phyloP scores from a whole-genome alignment of 257 asterid species.

The Solanum raphanifolium region DNA sequence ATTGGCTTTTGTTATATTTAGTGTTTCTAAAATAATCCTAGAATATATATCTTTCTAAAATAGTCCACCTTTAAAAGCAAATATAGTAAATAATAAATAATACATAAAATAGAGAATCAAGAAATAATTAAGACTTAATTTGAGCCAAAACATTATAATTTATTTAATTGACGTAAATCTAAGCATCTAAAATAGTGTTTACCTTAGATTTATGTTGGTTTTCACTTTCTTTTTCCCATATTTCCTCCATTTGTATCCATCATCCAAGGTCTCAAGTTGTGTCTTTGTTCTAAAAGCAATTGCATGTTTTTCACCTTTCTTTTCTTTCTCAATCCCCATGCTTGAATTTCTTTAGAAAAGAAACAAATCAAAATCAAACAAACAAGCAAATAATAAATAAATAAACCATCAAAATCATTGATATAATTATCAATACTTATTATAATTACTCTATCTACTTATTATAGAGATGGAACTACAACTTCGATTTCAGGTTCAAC shows the following conservation, averaged over 20 bases:
- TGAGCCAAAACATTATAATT: background rate
- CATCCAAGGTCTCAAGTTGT: slow-evolving; percentile 44
- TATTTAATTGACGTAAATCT: background rate
- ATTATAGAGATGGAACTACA: background rate
- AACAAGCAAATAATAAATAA: background rate
- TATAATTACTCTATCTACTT: background rate
- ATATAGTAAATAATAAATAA: background rate
- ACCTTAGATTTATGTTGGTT: slow-evolving; percentile 57
- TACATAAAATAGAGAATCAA: background rate
- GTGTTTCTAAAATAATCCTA: background rate
- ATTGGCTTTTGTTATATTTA: background rate
- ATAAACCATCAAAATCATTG: background rate
- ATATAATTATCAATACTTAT: background rate
- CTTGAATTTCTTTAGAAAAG: background rate
- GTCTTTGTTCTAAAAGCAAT: slow-evolving; percentile 42
- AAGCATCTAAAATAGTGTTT: background rate
- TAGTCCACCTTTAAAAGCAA: background rate
- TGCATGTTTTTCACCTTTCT: background rate
- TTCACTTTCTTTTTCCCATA: slow-evolving; percentile 68
- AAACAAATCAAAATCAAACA: background rate
- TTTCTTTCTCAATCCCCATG: background rate
- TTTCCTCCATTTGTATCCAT: slow-evolving; percentile 69
- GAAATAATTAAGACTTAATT: background rate
- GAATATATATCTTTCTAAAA: background rate
- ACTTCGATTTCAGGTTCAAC: background rate